Evolutionary conservation across 305 asterid species (phyloP), one percentile per base, ranked within the genome.

Genomic region (Caryopteris hybrid): DNA sequence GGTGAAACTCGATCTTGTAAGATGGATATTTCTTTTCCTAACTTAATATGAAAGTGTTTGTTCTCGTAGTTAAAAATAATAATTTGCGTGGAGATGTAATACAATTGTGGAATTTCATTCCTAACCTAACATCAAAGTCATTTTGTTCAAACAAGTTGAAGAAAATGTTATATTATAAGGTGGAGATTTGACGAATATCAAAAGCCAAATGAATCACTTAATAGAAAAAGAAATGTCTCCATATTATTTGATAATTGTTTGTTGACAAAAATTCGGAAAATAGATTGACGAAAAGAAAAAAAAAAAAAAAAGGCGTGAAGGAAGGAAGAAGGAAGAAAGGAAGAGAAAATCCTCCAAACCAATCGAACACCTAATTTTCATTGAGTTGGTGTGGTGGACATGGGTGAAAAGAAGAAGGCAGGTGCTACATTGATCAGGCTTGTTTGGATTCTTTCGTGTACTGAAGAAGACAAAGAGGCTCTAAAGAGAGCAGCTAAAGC

Each of bases 1-100:
- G 94, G 72, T 68, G 61, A 73, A 74, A 62, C 66, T 69, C 7
- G 64, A 53, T 48, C 60, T 53, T 56, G 62, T 29, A 70, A 65
- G 45, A 48, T 56, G 48, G 25, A 60, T 23, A 48, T 54, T 43
- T 12, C 14, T 17, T 43, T 10, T 18, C 43, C 46, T 38, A 41
- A 31, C 27, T 14, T 46, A 34, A 45, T 39, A 51, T 21, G 7
- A 17, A 21, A 39, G 25, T 58, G n/a, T 10, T 29, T 51, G 54
- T 53, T 25, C 31, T 48, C 14, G 69, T 9, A 50, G 61, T 41
- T 17, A 2, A 55, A 25, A 18, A 33, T 31, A 16, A 43, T 31
- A 64, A 47, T 17, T 42, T 48, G 72, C 7, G 68, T 39, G 21
- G 45, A 22, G 27, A 70, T 16, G 48, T 59, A 36, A 69, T 14